phyloP scores from a whole-genome alignment of 768 basidiomycete genomes.

The Galerina marginata region DNA sequence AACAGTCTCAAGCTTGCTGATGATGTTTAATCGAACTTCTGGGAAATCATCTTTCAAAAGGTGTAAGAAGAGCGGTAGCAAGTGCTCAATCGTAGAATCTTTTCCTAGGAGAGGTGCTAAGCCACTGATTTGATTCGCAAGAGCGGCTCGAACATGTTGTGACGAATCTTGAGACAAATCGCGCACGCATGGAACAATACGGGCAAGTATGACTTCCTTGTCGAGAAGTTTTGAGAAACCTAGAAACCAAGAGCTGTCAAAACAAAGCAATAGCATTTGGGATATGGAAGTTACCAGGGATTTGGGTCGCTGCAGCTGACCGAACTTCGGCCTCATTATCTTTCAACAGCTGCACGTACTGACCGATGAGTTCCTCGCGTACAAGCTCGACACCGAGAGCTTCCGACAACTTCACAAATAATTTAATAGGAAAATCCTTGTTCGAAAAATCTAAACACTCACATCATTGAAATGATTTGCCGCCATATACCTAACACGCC shows the following conservation, averaged over 20 bases:
- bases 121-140: constrained; percentile 95
- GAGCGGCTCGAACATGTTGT: constrained; percentile 95
- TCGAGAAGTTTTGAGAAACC: constrained; percentile 95
- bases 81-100: constrained; percentile 92
- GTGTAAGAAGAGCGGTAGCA: constrained; percentile 96
- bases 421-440: constrained; percentile 4
- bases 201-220: constrained; percentile 90
- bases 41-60: constrained; percentile 98
- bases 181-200: constrained; percentile 93
- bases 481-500: constrained; percentile 99
- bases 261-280: constrained; percentile 7
- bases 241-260: constrained; percentile 34
- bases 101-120: constrained; percentile 93
- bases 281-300: constrained; percentile 72
- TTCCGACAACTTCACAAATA: constrained; percentile 73
- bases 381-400: constrained; percentile 90
- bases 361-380: constrained; percentile 90
- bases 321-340: constrained; percentile 99
- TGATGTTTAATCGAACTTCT: constrained; percentile 96
- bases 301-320: constrained; percentile 94
- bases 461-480: constrained; percentile 97
- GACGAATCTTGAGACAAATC: constrained; percentile 93
- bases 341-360: constrained; percentile 92
- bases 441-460: constrained; percentile 18
- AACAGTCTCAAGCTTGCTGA: constrained; percentile 97